Conservation (phyloP, 2,329 filamentous ascomycete species). For the Ophiostoma ulmi region DNA sequence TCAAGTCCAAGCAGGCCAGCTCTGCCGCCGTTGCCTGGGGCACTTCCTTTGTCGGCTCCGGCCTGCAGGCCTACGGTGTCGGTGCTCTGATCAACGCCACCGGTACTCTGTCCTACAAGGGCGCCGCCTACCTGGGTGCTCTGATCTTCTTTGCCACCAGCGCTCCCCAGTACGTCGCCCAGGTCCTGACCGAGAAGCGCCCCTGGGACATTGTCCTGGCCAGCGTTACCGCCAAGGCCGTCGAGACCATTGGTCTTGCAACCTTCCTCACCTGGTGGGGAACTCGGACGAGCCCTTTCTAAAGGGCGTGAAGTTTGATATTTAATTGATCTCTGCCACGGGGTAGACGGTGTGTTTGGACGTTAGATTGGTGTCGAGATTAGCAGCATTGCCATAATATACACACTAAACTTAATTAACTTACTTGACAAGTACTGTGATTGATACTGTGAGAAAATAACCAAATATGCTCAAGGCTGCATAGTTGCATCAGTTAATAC, state of each 20-base stretch:
- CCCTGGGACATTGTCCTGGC: constrained; percentile 86
- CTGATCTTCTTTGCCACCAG: constrained; percentile 89
- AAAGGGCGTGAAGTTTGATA: constrained; percentile 34
- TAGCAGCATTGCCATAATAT: constrained; percentile 11
- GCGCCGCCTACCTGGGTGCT: constrained; percentile 84
- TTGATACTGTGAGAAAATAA: too few relatives aligned
- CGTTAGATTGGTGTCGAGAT: constrained; percentile 1
- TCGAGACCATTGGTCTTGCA: constrained; percentile 89
- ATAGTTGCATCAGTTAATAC: too few relatives aligned
- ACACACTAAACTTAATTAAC: neutral
- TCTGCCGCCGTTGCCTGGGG: constrained; percentile 85
- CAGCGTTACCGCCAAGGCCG: constrained; percentile 72
- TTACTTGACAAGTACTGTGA: neutral
- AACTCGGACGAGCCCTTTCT: constrained; percentile 87
- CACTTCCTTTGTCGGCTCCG: constrained; percentile 82
- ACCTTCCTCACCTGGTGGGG: constrained; percentile 97
- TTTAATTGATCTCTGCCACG: neutral
- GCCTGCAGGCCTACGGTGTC: constrained; percentile 82
- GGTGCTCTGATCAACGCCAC: constrained; percentile 91
- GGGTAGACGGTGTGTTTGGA: constrained; percentile 41
- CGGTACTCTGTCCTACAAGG: constrained; percentile 93
- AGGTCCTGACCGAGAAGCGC: constrained; percentile 86
- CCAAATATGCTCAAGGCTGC: too few relatives aligned
- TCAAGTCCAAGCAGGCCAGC: constrained; percentile 86
- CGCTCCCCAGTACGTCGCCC: constrained; percentile 81